Evolutionary conservation across 2,329 filamentous ascomycete genomes (phyloP), one percentile per base, ranked within the genome.

Genomic region (Chaetomium sp.): DNA sequence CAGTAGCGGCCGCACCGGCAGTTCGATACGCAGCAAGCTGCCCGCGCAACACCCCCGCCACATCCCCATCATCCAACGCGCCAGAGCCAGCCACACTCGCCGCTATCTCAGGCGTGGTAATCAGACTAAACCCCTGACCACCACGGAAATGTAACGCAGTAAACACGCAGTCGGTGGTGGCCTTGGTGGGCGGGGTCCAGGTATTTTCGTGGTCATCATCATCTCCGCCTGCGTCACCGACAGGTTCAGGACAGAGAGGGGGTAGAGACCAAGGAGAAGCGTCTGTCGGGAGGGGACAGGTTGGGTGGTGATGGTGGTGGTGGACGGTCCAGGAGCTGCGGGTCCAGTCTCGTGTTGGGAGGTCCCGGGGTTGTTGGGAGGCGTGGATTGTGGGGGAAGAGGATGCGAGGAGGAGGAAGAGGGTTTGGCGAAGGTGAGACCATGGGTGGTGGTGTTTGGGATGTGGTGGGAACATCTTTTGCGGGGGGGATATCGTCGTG

Each of bases 51-150:
- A 12, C 14, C 4, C 49, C 40, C 1, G 58, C 53, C 5, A 65
- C 57, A 6, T 48, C 32, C 1, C 58, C 58, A 43, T 67, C 66
- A 51, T 66, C 65, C 11, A 68, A 56, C 1, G 46, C 9, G 5
- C 52, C 51, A 6, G 55, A 11, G 5, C 52, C 51, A 6, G 55
- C 59, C 1, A 66, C 9, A 43, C 57, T 59, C 34, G 60, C 61
- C 1, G 63, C 66, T 35, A 62, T 55, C 32, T 65, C 56, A 3
- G 59, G 64, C 1, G 61, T 63, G 14, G 63, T 63, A 46, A 68
- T 61, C 34, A 68, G n/a, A 38, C 60, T 63, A 11, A 68, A 43
- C 8, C 65, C 64, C 27, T 62, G 59, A 34, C 52, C 54, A 35
- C 55, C 61, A 9, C 63, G 61, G 54, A 66, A 66, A 8, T 58